A percentile compares a stretch with the other conserved stretches of the same genome.
phyloP scores from a whole-genome alignment of 192 early-diverging fungal species.

The Coemansia sp. region DNA sequence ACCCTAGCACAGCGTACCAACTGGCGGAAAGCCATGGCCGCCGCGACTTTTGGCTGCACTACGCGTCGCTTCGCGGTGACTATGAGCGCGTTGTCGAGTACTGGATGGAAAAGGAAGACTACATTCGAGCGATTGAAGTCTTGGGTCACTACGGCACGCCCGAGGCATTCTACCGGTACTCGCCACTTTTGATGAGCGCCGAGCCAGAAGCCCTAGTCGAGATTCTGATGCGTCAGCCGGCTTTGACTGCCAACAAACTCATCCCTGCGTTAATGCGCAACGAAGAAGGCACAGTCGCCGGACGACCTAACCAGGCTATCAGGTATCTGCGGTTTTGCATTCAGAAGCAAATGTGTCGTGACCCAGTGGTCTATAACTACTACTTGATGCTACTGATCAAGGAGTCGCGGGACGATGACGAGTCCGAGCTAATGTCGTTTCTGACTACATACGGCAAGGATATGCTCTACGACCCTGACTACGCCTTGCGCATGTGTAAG shows the following conservation, averaged over 20 bases:
- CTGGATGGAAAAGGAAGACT: constrained; percentile 81
- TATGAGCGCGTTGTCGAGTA: constrained; percentile 84
- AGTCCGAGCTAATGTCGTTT: constrained; percentile 75
- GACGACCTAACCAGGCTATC: constrained; percentile 75
- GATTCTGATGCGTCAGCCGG: constrained; percentile 82
- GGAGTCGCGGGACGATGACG: constrained; percentile 56
- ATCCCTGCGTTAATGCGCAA: constrained; percentile 90
- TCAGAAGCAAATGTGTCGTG: constrained; percentile 74
- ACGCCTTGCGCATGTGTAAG: constrained; percentile 88
- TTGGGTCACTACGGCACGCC: constrained; percentile 78
- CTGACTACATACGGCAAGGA: constrained; percentile 69
- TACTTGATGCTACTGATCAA: constrained; percentile 64
- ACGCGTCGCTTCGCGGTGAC: constrained; percentile 83
- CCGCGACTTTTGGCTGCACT: constrained; percentile 78
- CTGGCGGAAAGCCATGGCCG: constrained; percentile 88
- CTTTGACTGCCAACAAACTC: constrained; percentile 80
- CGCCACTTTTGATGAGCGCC: constrained; percentile 82
- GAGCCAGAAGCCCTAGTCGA: constrained; percentile 84
- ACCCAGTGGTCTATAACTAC: constrained; percentile 93
- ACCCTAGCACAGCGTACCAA: constrained; percentile 74
- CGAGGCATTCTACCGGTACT: constrained; percentile 88
- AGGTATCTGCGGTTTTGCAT: constrained; percentile 87
- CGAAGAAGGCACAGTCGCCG: constrained; percentile 54
- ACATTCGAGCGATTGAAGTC: constrained; percentile 73
- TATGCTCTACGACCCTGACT: constrained; percentile 89